Conservation (phyloP, 164 flowering plant genomes). For the Piper betle region DNA sequence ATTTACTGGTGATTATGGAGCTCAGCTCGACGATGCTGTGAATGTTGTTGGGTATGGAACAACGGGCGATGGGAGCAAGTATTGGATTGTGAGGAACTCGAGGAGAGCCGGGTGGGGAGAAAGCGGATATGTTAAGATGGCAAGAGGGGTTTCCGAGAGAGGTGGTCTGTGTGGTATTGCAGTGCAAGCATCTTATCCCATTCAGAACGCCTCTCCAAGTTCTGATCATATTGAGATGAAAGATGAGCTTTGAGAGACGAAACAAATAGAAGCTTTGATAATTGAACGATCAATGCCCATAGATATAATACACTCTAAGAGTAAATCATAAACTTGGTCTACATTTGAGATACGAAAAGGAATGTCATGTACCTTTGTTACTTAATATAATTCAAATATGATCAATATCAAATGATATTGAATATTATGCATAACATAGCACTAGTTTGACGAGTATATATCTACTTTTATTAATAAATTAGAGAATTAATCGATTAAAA, state of each 20-base stretch:
- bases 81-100: too few species aligned
- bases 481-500: too few species aligned
- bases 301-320: not conserved
- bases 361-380: not conserved
- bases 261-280: not conserved
- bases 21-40: constrained; percentile 73
- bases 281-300: not conserved
- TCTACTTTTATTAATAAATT: too few species aligned
- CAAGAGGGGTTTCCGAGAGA: too few species aligned
- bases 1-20: constrained; percentile 49
- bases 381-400: not conserved
- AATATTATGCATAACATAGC: too few species aligned
- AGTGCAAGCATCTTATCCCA: too few species aligned
- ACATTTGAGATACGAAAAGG: not conserved
- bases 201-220: constrained; percentile 12
- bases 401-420: not conserved
- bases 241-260: constrained; percentile 5
- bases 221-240: constrained; percentile 2
- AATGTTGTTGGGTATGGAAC: constrained; percentile 64
- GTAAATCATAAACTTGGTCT: not conserved
- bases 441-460: too few species aligned
- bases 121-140: too few species aligned
- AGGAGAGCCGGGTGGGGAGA: too few species aligned
- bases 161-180: too few species aligned
- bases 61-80: too few species aligned